These are phyloP conservation scores for Pilasporangium apinafurcum DNA, from an alignment of 352 stramenopile genomes.

Conservation along the genomic window DNA sequence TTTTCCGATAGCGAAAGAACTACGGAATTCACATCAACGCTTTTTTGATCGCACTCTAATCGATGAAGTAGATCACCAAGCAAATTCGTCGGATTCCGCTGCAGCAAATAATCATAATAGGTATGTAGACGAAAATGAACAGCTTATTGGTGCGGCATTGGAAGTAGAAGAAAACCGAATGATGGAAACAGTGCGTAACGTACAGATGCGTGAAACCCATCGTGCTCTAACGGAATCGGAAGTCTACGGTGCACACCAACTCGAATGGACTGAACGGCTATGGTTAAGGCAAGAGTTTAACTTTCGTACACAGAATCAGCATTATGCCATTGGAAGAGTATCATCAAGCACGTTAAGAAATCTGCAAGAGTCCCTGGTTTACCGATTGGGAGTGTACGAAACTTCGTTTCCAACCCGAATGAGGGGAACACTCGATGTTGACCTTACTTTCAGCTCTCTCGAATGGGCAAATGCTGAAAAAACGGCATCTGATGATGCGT, in stretches of 20 bases:
- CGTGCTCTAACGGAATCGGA: constrained; percentile 13
- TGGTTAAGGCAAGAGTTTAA: constrained; percentile 66
- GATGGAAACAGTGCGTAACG: constrained; percentile 48
- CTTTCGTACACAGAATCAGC: constrained; percentile 63
- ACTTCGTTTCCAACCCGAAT: constrained; percentile 56
- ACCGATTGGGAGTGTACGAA: constrained; percentile 55
- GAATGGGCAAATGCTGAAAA: not conserved
- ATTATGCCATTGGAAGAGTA: constrained; percentile 18
- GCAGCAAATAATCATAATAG: constrained; percentile 1
- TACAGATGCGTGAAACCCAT: constrained; percentile 28
- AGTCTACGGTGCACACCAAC: constrained; percentile 12
- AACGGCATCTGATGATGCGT: too few species aligned
- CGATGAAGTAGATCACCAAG: not conserved
- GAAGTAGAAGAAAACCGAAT: constrained; percentile 82
- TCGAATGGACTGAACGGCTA: constrained; percentile 42
- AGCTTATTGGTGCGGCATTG: constrained; percentile 60
- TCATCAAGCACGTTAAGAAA: constrained; percentile 20
- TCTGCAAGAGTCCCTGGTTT: constrained; percentile 27
- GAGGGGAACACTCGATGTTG: constrained; percentile 45
- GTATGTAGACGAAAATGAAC: constrained; percentile 37
- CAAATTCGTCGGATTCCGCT: too few species aligned
- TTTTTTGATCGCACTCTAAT: constrained; percentile 8
- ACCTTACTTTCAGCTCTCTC: constrained; percentile 14
- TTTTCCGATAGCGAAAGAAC: constrained; percentile 57
- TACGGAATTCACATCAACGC: constrained; percentile 13